Percentiles rank a stretch among this genome's conserved stretches.
phyloP scores from a whole-genome alignment of 495 filamentous ascomycete genomes.

The Podospora didyma region DNA sequence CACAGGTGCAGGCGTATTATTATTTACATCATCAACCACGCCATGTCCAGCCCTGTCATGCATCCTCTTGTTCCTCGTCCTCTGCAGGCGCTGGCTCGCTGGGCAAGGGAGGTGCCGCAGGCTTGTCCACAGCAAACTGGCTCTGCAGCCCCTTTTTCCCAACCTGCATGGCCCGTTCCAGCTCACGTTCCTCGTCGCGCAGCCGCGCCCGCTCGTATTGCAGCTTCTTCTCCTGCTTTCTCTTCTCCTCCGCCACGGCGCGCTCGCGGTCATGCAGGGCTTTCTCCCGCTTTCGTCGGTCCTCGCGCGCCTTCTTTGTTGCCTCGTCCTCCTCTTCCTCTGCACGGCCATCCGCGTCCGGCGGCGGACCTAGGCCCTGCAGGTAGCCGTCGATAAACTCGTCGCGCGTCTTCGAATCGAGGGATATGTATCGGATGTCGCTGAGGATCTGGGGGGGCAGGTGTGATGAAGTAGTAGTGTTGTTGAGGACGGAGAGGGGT shows the following conservation, averaged over 20 bases:
- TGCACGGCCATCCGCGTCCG: slow-evolving; percentile 18
- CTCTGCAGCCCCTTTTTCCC: slow-evolving; percentile 66
- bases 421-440: slow-evolving; percentile 79
- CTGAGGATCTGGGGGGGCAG: slow-evolving; percentile 67
- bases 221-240: slow-evolving; percentile 60
- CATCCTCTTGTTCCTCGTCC: not conserved
- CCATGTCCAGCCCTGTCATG: not conserved
- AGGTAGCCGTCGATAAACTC: slow-evolving; percentile 74
- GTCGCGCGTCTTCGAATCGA: slow-evolving; percentile 65
- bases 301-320: slow-evolving; percentile 55
- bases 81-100: not conserved
- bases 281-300: slow-evolving; percentile 64
- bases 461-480: slow-evolving; percentile 54
- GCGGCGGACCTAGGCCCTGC: slow-evolving; percentile 63
- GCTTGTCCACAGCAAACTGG: slow-evolving; percentile 42
- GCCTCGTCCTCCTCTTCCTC: slow-evolving; percentile 58
- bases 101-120: not conserved
- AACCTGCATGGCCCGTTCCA: slow-evolving; percentile 75
- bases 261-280: slow-evolving; percentile 73
- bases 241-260: slow-evolving; percentile 70
- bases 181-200: slow-evolving; percentile 71
- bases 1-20: too few species aligned
- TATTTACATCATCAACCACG: too few species aligned
- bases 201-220: slow-evolving; percentile 62
- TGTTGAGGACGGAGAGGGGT: slow-evolving; percentile 62